Evolutionary conservation across 2,329 filamentous ascomycete species (phyloP).

Genomic region (Balansia obtecta): DNA sequence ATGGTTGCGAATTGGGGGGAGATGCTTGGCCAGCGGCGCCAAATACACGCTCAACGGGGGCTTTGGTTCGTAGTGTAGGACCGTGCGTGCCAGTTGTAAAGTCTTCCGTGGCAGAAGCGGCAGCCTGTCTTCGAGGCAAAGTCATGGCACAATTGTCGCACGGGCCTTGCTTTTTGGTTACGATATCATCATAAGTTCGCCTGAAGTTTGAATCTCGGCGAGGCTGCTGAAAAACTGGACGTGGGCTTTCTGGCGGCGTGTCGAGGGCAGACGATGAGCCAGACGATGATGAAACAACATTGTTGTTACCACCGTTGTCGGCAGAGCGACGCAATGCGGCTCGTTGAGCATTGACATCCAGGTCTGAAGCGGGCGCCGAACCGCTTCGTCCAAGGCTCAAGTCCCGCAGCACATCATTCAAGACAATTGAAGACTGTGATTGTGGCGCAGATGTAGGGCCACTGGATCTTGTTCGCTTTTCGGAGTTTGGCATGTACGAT

Average conservation of each 20-base stretch:
- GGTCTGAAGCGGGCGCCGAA: slow-evolving; percentile 31
- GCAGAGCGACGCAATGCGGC: slow-evolving; percentile 29
- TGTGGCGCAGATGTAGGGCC: slow-evolving; percentile 23
- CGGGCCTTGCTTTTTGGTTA: slow-evolving; percentile 48
- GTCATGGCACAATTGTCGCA: slow-evolving; percentile 60
- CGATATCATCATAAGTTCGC: slow-evolving; percentile 53
- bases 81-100: slow-evolving; percentile 28
- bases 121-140: slow-evolving; percentile 32
- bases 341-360: slow-evolving; percentile 30
- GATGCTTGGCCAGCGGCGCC: slow-evolving; percentile 33
- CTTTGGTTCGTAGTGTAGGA: slow-evolving; percentile 47
- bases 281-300: neutral
- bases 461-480: slow-evolving; percentile 28
- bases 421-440: slow-evolving; percentile 21
- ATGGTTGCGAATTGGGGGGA: slow-evolving; percentile 39
- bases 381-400: slow-evolving; percentile 33
- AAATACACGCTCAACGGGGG: slow-evolving; percentile 47
- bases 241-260: slow-evolving; percentile 46
- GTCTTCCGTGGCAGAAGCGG: slow-evolving; percentile 13
- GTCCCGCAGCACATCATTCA: slow-evolving; percentile 35
- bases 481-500: slow-evolving; percentile 11
- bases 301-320: slow-evolving; percentile 8
- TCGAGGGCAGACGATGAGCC: slow-evolving; percentile 33
- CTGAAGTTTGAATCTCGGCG: slow-evolving; percentile 47
- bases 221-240: slow-evolving; percentile 25